Base-by-base conservation (phyloP, 257 asterid species). In the Solanum corneliomulleri region DNA sequence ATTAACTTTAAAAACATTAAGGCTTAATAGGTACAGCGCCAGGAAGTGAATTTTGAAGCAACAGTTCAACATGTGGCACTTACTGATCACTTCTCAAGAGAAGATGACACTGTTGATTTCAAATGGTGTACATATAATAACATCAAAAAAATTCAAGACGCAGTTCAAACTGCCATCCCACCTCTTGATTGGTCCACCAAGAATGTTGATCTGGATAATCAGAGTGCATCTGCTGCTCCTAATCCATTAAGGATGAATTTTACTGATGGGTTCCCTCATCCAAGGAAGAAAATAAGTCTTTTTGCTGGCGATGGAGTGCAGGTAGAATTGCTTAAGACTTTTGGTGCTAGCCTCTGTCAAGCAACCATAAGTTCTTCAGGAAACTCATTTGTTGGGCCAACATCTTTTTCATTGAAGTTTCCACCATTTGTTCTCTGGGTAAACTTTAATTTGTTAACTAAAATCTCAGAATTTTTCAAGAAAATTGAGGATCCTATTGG, bases 391-490 rank as follows among this genome's bases (percentile, higher is more conserved):
- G 87, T 74, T 92, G 95, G 96, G 64, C 94, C 93, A 82, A 89
- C 92, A 72, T 95, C 93, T 86, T 91, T 96, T 90, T 92, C 97
- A 76, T 88, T 97, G 80, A 92, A 91, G 91, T 89, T 96, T 85
- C 98, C 99, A 58, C 95, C 93, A 86, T 92, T 93, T 88, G 90
- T 95, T 90, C 93, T 92, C 88, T 96, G 98, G 98, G 92, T 93
- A 83, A 90, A 95, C 91, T 89, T 95, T 87, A 93, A 91, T 89
- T 92, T 93, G 86, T 18, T 95, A 52, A 85, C 80, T 75, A 75
- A 44, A 91, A 69, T 91, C 45, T 70, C 88, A 45, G 92, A 91
- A 31, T 91, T 95, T 91, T 71, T 95, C 88, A 90, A 91, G 80
- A 93, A 92, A 89, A 90, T 93, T 89, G 89, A 88, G 83, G 88